Evolutionary conservation across 2,329 filamentous ascomycete species (phyloP).

Genomic region (Chaetoscypha palmicola): DNA sequence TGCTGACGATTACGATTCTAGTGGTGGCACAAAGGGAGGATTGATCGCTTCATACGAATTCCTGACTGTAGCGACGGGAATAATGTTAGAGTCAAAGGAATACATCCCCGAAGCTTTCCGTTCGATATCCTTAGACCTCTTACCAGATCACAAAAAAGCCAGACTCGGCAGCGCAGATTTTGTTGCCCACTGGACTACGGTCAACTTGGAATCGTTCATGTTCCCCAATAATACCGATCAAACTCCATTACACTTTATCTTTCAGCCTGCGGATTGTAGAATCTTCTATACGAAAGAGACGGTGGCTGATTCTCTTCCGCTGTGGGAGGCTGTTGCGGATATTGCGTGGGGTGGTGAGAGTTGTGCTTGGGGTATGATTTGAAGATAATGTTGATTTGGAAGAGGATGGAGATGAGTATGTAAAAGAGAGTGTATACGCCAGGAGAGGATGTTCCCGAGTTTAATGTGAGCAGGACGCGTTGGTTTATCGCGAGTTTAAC

Average conservation of each 20-base stretch:
- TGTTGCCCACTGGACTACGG: constrained; percentile 33
- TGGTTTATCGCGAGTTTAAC: too few relatives aligned
- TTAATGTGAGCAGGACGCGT: too few relatives aligned
- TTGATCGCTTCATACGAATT: constrained; percentile 34
- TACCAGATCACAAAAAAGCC: constrained; percentile 11
- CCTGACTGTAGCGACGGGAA: too few relatives aligned
- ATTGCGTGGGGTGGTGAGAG: constrained; percentile 10
- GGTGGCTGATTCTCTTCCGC: constrained; percentile 37
- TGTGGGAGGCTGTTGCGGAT: constrained; percentile 36
- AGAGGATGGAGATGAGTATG: too few relatives aligned
- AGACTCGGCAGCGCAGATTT: constrained; percentile 34
- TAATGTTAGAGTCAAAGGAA: too few relatives aligned
- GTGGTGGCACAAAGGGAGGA: constrained; percentile 27
- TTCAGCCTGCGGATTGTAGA: constrained; percentile 52
- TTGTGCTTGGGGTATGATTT: constrained; percentile 6
- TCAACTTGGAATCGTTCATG: constrained; percentile 24
- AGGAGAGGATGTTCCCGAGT: too few relatives aligned
- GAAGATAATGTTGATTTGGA: too few relatives aligned
- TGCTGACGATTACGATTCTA: too few relatives aligned
- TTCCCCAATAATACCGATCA: too few relatives aligned
- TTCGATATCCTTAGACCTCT: constrained; percentile 6
- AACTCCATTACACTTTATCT: constrained; percentile 49
- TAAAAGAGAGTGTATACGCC: too few relatives aligned
- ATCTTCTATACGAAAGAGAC: constrained; percentile 49
- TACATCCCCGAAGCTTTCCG: constrained; percentile 7